phyloP scores from a whole-genome alignment of 305 asterid genomes.

The Fraxinus angustifolia region DNA sequence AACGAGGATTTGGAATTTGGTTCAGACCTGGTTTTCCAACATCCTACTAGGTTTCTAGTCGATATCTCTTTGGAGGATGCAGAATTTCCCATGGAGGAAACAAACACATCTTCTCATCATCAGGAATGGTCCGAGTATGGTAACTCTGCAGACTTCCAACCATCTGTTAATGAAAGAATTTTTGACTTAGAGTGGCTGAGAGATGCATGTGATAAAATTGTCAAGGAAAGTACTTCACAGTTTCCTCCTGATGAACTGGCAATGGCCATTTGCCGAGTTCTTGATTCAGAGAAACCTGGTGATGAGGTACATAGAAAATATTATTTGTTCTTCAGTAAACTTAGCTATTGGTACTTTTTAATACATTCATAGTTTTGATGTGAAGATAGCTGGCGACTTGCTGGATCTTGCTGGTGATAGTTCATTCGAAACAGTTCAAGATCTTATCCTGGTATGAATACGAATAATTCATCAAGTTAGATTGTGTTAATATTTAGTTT shows the following conservation, averaged over 20 bases:
- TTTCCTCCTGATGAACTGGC: conserved; percentile 92
- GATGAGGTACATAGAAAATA: conserved; percentile 63
- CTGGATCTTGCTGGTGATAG: conserved; percentile 95
- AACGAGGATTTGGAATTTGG: conserved; percentile 75
- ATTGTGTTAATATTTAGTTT: neutral
- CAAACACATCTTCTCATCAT: conserved; percentile 35
- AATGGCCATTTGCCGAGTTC: conserved; percentile 89
- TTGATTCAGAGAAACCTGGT: conserved; percentile 92
- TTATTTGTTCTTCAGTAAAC: conserved; percentile 13
- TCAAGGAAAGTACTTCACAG: conserved; percentile 65
- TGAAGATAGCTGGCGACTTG: conserved; percentile 86
- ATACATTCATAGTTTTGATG: conserved; percentile 20
- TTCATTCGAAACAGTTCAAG: conserved; percentile 92
- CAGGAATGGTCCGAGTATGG: conserved; percentile 42
- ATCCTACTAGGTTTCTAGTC: conserved; percentile 75
- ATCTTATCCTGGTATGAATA: conserved; percentile 69
- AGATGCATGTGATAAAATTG: conserved; percentile 76
- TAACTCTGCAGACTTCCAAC: conserved; percentile 32
- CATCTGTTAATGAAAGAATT: conserved; percentile 38
- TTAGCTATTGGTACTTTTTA: conserved; percentile 21
- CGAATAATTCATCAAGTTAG: conserved; percentile 4
- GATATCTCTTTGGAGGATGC: conserved; percentile 58
- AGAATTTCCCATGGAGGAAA: conserved; percentile 43
- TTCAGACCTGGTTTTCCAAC: conserved; percentile 66
- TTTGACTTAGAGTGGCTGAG: conserved; percentile 85